Conservation (phyloP, 495 filamentous ascomycete species). For the Sporormia fimetaria region DNA sequence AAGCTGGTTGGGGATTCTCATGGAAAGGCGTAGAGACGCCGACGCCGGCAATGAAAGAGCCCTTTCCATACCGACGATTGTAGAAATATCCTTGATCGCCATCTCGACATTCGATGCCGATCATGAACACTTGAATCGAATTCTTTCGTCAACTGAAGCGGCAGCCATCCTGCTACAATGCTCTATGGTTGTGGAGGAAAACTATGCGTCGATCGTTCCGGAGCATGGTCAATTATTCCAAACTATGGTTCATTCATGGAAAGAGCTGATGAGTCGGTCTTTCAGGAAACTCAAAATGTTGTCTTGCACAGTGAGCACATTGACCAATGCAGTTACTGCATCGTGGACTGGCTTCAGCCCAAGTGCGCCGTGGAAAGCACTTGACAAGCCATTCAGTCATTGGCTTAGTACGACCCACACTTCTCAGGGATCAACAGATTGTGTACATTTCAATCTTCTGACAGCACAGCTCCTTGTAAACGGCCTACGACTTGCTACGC, state of each 20-base stretch:
- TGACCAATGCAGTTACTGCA: constrained; percentile 9
- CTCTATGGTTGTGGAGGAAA: constrained; percentile 20
- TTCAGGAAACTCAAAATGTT: constrained; percentile 1
- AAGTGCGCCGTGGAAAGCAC: constrained; percentile 8
- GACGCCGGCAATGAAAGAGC: constrained; percentile 4
- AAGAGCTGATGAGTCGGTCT: background rate
- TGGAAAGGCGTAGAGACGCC: constrained; percentile 1
- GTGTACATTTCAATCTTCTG: constrained; percentile 44
- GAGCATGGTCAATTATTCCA: background rate
- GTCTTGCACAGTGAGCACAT: background rate
- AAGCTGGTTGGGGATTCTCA: constrained; percentile 10
- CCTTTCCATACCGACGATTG: constrained; percentile 11
- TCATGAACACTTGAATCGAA: constrained; percentile 1
- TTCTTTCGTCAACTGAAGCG: constrained; percentile 2
- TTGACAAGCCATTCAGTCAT: constrained; percentile 16
- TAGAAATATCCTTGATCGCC: constrained; percentile 21
- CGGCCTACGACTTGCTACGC: constrained; percentile 39
- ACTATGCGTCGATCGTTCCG: background rate
- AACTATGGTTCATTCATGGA: constrained; percentile 5
- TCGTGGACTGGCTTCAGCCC: constrained; percentile 19
- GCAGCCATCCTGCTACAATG: constrained; percentile 15
- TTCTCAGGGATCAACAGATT: constrained; percentile 12
- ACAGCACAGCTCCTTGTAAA: constrained; percentile 47
- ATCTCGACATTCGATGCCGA: constrained; percentile 20
- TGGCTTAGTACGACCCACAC: constrained; percentile 28